Evolutionary conservation across 2,329 filamentous ascomycete genomes (phyloP).

Genomic region (Penicillium digitatum): DNA sequence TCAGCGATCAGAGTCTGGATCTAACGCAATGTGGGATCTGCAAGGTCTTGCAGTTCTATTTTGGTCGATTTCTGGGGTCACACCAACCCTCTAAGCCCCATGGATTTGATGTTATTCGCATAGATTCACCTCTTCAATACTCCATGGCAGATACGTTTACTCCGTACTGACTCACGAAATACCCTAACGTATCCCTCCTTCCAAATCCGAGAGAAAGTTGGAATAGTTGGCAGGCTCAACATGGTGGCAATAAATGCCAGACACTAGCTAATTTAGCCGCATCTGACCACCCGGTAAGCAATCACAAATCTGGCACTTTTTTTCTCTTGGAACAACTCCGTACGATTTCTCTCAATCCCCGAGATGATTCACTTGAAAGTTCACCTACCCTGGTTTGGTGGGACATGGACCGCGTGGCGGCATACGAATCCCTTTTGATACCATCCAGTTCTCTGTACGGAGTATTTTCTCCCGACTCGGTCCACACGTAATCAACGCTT

Average conservation of each 20-base stretch:
- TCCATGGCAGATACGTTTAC: neutral
- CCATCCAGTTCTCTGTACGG: neutral
- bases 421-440: conserved; percentile 12
- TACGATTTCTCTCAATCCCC: neutral
- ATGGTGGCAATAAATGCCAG: conserved; percentile 5
- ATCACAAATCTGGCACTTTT: neutral
- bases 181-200: too few relatives aligned
- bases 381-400: neutral
- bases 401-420: conserved; percentile 14
- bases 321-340: neutral
- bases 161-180: too few relatives aligned
- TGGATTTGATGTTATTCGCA: neutral
- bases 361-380: neutral
- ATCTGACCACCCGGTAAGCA: neutral
- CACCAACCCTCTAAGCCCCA: conserved; percentile 15
- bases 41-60: conserved; percentile 17
- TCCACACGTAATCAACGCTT: too few relatives aligned
- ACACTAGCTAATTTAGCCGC: neutral
- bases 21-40: conserved; percentile 18
- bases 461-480: too few relatives aligned
- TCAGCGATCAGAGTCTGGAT: conserved; percentile 4
- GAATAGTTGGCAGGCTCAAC: neutral
- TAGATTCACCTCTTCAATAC: neutral
- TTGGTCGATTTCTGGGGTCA: conserved; percentile 19
- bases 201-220: too few relatives aligned